phyloP scores from a whole-genome alignment of 169 alveolate genomes.

The Plasmodium vinckei region DNA sequence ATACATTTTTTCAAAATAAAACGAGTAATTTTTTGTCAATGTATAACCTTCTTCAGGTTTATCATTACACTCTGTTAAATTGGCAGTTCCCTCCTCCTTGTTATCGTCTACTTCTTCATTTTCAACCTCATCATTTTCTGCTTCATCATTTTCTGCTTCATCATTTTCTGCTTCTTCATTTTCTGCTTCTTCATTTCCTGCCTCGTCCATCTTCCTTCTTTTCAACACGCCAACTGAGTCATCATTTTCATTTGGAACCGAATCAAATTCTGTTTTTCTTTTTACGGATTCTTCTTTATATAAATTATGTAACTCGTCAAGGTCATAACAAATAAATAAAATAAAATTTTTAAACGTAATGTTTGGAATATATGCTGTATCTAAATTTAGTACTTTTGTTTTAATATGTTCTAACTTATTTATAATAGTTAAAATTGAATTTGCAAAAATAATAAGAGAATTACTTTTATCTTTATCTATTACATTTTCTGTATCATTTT shows the following conservation, averaged over 20 bases:
- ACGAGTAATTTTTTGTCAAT: conserved; percentile 8
- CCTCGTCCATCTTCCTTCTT: neutral
- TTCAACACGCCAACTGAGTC: neutral
- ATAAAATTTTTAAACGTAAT: conserved; percentile 70
- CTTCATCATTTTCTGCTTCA: neutral
- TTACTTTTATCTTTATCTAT: neutral
- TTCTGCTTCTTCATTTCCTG: neutral
- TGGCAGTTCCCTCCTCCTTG: too few species aligned
- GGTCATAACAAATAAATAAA: conserved; percentile 47
- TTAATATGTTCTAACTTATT: conserved; percentile 24
- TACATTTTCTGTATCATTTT: neutral
- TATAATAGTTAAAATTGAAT: conserved; percentile 22
- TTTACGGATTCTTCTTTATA: conserved; percentile 7
- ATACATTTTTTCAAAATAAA: conserved; percentile 13
- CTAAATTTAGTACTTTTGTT: conserved; percentile 16
- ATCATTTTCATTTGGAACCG: neutral
- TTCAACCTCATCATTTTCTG: conserved; percentile 14
- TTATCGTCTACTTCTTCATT: too few species aligned
- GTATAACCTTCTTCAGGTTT: neutral
- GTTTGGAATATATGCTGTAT: conserved; percentile 1
- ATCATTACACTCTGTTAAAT: neutral
- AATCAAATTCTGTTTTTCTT: neutral
- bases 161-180: neutral
- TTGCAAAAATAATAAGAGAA: conserved; percentile 23
- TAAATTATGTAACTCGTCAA: conserved; percentile 22